phyloP scores from a whole-genome alignment of 768 basidiomycete genomes.

The Mycena albidolilacea region DNA sequence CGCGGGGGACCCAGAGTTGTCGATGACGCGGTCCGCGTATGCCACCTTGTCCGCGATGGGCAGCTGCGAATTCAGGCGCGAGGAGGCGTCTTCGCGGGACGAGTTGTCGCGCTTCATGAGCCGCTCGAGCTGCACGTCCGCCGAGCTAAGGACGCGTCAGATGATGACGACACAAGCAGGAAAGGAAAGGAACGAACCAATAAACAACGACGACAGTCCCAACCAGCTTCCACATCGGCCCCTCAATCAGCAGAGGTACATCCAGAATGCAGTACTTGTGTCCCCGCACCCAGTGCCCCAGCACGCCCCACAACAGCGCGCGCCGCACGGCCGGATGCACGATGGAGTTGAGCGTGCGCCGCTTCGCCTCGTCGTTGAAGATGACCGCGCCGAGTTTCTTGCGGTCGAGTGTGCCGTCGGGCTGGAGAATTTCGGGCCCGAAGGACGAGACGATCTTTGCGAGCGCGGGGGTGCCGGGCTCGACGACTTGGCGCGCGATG shows the following conservation, averaged over 20 bases:
- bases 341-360: conserved; percentile 84
- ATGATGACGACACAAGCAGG: background rate
- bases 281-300: conserved; percentile 83
- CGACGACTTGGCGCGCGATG: conserved; percentile 88
- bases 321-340: conserved; percentile 92
- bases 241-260: conserved; percentile 93
- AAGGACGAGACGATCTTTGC: conserved; percentile 77
- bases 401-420: conserved; percentile 84
- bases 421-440: conserved; percentile 75
- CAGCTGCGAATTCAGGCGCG: conserved; percentile 86
- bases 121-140: conserved; percentile 86
- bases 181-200: conserved; percentile 69
- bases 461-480: conserved; percentile 85
- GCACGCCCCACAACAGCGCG: conserved; percentile 79
- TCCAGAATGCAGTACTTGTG: conserved; percentile 88
- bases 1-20: conserved; percentile 85
- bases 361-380: conserved; percentile 82
- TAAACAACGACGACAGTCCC: conserved; percentile 91
- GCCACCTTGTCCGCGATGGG: conserved; percentile 82
- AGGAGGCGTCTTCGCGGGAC: conserved; percentile 73
- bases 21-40: conserved; percentile 90
- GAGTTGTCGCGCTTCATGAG: conserved; percentile 84
- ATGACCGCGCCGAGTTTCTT: conserved; percentile 87
- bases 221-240: conserved; percentile 86
- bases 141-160: conserved; percentile 66